A percentile compares a stretch with the other conserved stretches of the same genome.
Conservation (phyloP, 768 basidiomycete species). For the Rhizopogon vulgaris region DNA sequence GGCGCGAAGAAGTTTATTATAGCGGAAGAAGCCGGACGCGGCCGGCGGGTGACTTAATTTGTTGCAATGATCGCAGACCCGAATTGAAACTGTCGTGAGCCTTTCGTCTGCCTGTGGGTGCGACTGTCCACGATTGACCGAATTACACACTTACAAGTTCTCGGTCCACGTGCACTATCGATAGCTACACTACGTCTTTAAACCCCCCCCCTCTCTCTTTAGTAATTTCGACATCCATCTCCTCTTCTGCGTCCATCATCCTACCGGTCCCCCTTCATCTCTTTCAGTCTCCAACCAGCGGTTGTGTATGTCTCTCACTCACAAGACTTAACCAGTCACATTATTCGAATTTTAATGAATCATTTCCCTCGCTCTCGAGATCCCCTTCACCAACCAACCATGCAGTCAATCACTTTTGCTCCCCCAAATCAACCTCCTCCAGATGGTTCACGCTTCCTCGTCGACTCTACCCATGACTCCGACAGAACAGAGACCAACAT, state of each 20-base stretch:
- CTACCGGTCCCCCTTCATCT: background rate
- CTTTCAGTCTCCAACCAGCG: too few relatives aligned
- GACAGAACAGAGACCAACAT: constrained; percentile 27
- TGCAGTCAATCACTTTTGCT: constrained; percentile 18
- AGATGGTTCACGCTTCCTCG: constrained; percentile 16
- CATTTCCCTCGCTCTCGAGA: constrained; percentile 23
- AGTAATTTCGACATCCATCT: too few relatives aligned
- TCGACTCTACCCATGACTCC: constrained; percentile 14
- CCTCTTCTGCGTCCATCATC: background rate
- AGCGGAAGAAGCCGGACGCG: constrained; percentile 18
- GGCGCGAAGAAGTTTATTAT: constrained; percentile 20
- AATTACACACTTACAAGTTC: constrained; percentile 1
- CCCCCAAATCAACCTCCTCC: constrained; percentile 14
- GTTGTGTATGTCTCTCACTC: background rate
- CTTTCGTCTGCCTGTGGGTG: too few relatives aligned
- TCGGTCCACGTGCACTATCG: background rate
- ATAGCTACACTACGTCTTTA: background rate
- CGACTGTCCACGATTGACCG: background rate
- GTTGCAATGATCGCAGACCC: constrained; percentile 12
- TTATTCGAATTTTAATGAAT: constrained; percentile 25
- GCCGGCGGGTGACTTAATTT: constrained; percentile 16
- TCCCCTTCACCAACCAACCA: constrained; percentile 5
- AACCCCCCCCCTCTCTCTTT: background rate
- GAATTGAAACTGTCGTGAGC: too few relatives aligned
- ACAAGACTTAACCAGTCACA: background rate